Percentiles rank a stretch among this genome's conserved stretches.
Evolutionary conservation across 2,329 filamentous ascomycete genomes (phyloP).

Genomic region (Clonostachys rhizophaga): DNA sequence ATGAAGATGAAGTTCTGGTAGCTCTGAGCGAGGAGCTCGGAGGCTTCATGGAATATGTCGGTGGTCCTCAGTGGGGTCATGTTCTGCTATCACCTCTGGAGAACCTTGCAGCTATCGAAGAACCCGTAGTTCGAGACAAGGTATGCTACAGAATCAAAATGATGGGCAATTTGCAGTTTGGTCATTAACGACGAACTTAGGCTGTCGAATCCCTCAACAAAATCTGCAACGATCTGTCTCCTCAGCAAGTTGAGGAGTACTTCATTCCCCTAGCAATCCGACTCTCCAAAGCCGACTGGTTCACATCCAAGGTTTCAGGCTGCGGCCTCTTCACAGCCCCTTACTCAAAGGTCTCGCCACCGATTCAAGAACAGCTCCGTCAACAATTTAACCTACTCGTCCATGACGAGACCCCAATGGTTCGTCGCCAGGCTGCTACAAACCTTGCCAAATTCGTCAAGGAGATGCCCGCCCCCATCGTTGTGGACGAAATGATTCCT

Average conservation of each 20-base stretch:
- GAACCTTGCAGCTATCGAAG: constrained; percentile 97
- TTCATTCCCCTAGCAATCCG: constrained; percentile 95
- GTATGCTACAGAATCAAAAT: constrained; percentile 38
- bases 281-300: constrained; percentile 99
- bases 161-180: background rate
- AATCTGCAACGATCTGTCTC: constrained; percentile 88
- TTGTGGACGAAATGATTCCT: constrained; percentile 98
- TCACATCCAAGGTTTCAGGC: constrained; percentile 97
- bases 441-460: constrained; percentile 97
- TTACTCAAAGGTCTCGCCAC: constrained; percentile 83
- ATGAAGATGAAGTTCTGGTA: constrained; percentile 97
- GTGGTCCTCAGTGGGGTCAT: constrained; percentile 88
- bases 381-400: constrained; percentile 91
- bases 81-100: constrained; percentile 95
- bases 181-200: constrained; percentile 36
- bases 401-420: constrained; percentile 98
- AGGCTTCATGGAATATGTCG: constrained; percentile 95
- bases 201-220: constrained; percentile 99
- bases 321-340: constrained; percentile 92
- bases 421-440: constrained; percentile 92
- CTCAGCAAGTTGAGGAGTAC: constrained; percentile 92
- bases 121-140: constrained; percentile 97
- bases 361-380: constrained; percentile 86
- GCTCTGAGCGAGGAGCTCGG: constrained; percentile 96
- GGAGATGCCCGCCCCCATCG: constrained; percentile 85